Evolutionary conservation across 768 basidiomycete species (phyloP).

Genomic region (Suillus hirtellus): DNA sequence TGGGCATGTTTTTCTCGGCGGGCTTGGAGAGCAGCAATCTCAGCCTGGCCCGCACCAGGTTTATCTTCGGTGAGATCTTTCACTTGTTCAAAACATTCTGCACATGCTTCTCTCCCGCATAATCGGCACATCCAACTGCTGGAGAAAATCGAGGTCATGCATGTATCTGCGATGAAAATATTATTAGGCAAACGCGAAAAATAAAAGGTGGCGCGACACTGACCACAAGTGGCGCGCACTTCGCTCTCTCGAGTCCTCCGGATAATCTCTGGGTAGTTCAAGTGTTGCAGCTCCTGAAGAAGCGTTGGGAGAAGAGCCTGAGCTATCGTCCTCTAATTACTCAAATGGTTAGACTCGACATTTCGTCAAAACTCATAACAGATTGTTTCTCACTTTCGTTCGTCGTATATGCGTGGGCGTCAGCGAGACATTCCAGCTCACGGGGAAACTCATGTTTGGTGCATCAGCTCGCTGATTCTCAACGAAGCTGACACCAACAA

Average conservation of each 20-base stretch:
- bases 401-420: constrained; percentile 49
- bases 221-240: constrained; percentile 84
- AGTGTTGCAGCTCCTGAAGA: constrained; percentile 61
- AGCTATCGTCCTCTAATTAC: constrained; percentile 61
- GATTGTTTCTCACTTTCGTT: constrained; percentile 53
- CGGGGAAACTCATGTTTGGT: constrained; percentile 61
- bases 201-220: constrained; percentile 25
- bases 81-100: constrained; percentile 77
- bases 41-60: constrained; percentile 45
- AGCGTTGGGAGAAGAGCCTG: constrained; percentile 67
- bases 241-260: constrained; percentile 77
- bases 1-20: constrained; percentile 62
- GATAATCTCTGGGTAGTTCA: constrained; percentile 57
- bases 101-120: constrained; percentile 89
- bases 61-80: constrained; percentile 59
- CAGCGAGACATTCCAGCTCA: constrained; percentile 64
- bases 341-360: constrained; percentile 18
- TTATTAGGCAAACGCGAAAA: constrained; percentile 13
- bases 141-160: constrained; percentile 91
- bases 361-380: not conserved
- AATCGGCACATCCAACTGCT: constrained; percentile 88
- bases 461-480: constrained; percentile 60
- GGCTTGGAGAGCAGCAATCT: constrained; percentile 49
- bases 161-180: constrained; percentile 64
- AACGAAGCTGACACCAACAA: constrained; percentile 69